Base-by-base conservation (phyloP, 371 early-diverging fungal species). In the Gilbertella persicaria region DNA sequence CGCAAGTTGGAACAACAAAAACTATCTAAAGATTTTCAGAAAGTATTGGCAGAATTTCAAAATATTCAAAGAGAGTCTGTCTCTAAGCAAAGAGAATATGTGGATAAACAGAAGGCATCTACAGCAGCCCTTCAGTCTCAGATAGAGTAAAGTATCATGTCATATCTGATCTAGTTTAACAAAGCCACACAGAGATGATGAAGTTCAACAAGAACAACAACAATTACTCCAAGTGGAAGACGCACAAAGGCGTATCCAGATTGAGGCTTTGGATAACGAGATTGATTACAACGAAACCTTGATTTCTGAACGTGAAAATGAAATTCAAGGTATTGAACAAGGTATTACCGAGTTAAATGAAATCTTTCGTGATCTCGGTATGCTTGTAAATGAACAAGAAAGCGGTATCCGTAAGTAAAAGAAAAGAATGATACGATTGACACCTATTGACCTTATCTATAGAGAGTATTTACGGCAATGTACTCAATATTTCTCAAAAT, bases 341-440 rank as follows among this genome's bases (percentile, higher is more conserved):
- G 94, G 93, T 16, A 95, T 97, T 25, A 84, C 83, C 4, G 90
- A 92, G 55, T 79, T 98, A 23, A 97, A 97, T 64, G 97, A 97
- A 67, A 91, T 98, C 48, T 98, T 98, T 67, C 77, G 95, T 50
- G 96, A 97, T 72, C 68, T 98, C 46, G 95, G 96, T 5, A 93
- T 94, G 33, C 76, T 98, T 50, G 97, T 98, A n/a, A 88, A 91
- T 43, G 96, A 97, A 67, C 99, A 98, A 83, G 92, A 93, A 62
- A 85, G 87, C 50, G 82, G 95, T 64, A 79, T 98, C 17, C 91
- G 95, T 94, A 83, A 61, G 77, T 66, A 25, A 2, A 9, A 48
- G 16, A 17, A 30, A 5, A 19, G 10, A 52, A 5, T 21, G 16
- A 16, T 20, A 16, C 17, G n/a, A 7, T 13, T 8, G 20, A n/a